Evolutionary conservation across 179 eudicot species (phyloP).

Genomic region (Camellia oleifera): DNA sequence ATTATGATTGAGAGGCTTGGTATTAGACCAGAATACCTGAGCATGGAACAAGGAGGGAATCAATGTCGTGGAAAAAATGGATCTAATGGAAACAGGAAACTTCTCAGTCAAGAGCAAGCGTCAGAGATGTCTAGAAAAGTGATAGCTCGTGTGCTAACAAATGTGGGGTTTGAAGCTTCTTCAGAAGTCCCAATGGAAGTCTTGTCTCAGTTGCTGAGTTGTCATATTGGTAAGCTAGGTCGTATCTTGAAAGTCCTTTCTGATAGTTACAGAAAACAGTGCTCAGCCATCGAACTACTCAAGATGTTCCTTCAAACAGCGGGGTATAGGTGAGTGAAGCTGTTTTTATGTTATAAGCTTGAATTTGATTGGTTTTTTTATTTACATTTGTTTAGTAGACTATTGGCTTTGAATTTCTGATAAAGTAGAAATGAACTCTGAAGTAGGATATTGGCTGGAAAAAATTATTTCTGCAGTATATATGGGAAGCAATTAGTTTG

Average conservation of each 20-base stretch:
- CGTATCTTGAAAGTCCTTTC: conserved; percentile 68
- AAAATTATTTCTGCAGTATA: neutral
- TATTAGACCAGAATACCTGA: conserved; percentile 76
- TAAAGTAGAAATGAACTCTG: neutral
- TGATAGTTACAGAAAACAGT: conserved; percentile 86
- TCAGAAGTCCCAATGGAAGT: conserved; percentile 69
- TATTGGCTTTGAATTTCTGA: conserved; percentile 3
- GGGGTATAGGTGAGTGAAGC: conserved; percentile 62
- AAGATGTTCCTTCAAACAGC: conserved; percentile 86
- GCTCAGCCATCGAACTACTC: conserved; percentile 75
- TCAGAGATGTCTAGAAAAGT: conserved; percentile 65
- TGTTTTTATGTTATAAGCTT: conserved; percentile 7
- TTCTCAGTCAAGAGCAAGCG: conserved; percentile 69
- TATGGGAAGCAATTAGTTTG: neutral
- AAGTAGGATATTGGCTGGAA: neutral
- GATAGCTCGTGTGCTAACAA: conserved; percentile 52
- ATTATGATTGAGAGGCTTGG: conserved; percentile 98
- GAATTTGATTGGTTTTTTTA: conserved; percentile 9
- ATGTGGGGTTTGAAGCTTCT: conserved; percentile 75
- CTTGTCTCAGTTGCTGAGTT: conserved; percentile 71
- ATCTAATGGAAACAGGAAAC: conserved; percentile 46
- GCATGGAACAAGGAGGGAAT: conserved; percentile 65
- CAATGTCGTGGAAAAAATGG: conserved; percentile 51
- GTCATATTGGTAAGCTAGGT: conserved; percentile 80
- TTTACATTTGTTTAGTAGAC: conserved; percentile 6